Conservation (phyloP, 805 yeast species). For the Wickerhamomyces rabaulensis region DNA sequence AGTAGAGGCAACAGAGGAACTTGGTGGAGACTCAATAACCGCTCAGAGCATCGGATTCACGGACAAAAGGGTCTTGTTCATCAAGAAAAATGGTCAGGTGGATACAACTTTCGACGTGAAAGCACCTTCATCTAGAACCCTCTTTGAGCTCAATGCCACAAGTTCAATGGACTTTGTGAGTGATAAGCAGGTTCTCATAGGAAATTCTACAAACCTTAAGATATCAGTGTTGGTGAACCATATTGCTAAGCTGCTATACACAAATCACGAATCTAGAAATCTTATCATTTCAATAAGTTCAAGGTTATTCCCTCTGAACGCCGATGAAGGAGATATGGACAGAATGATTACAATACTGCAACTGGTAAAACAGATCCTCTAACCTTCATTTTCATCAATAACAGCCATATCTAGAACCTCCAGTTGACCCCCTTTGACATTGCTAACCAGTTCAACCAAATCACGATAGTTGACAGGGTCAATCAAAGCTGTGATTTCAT, state of each 20-base stretch:
- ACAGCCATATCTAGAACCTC: constrained; percentile 91
- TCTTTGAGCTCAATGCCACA: constrained; percentile 5
- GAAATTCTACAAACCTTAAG: constrained; percentile 13
- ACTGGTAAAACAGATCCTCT: constrained; percentile 8
- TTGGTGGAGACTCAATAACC: background rate
- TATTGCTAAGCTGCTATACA: constrained; percentile 18
- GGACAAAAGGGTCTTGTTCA: constrained; percentile 34
- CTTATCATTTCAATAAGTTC: constrained; percentile 23
- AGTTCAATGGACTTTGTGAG: constrained; percentile 40
- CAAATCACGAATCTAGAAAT: constrained; percentile 13
- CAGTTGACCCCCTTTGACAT: constrained; percentile 54
- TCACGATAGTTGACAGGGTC: constrained; percentile 83
- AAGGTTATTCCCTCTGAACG: constrained; percentile 12
- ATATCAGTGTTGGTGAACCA: constrained; percentile 19
- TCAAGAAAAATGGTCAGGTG: constrained; percentile 37
- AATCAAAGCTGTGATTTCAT: constrained; percentile 62
- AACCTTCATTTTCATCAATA: constrained; percentile 48
- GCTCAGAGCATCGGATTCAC: constrained; percentile 26
- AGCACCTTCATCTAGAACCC: constrained; percentile 17
- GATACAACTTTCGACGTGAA: constrained; percentile 22
- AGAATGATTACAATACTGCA: constrained; percentile 12
- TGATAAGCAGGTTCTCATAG: constrained; percentile 21
- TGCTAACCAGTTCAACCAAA: constrained; percentile 51
- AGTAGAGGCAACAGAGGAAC: background rate
- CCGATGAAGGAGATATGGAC: constrained; percentile 11